These are phyloP conservation scores for Russula compacta DNA, from an alignment of 768 basidiomycete species.

Conservation along the genomic window DNA sequence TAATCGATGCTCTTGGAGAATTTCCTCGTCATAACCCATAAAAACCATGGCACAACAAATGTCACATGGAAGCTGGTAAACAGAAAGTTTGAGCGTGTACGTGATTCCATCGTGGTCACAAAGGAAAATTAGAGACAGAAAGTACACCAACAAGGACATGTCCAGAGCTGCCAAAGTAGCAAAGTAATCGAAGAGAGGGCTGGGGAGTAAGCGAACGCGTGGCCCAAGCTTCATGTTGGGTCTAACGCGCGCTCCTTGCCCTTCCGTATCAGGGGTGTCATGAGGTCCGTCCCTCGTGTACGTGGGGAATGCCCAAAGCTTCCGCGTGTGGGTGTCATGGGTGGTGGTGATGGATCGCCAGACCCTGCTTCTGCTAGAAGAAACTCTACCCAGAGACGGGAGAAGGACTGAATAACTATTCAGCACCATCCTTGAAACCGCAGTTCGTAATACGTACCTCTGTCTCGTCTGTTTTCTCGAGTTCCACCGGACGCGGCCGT, in stretches of 20 bases:
- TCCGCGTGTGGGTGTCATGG: conserved; percentile 11
- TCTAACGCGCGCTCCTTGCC: conserved; percentile 38
- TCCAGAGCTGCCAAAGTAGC: conserved; percentile 4
- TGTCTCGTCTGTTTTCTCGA: conserved; percentile 76
- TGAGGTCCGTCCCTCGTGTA: conserved; percentile 34
- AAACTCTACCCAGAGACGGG: conserved; percentile 96
- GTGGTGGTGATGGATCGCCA: conserved; percentile 27
- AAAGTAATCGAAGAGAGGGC: not conserved
- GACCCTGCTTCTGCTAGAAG: conserved; percentile 81
- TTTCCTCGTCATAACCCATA: not conserved
- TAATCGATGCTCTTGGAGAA: not conserved
- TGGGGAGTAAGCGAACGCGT: not conserved
- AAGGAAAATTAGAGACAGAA: not conserved
- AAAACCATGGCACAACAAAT: not conserved
- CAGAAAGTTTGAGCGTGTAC: not conserved
- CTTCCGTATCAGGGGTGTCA: conserved; percentile 34
- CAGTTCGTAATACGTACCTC: conserved; percentile 42
- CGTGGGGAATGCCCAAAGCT: conserved; percentile 19
- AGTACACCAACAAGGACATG: conserved; percentile 4
- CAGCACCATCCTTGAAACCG: not conserved
- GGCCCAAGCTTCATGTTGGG: not conserved
- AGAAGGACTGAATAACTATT: conserved; percentile 65
- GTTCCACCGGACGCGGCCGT: conserved; percentile 39
- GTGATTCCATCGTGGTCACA: not conserved
- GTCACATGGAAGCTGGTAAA: not conserved